Conservation (phyloP, 1,284 basidiomycete genomes). For the Ustilago cynodontis region DNA sequence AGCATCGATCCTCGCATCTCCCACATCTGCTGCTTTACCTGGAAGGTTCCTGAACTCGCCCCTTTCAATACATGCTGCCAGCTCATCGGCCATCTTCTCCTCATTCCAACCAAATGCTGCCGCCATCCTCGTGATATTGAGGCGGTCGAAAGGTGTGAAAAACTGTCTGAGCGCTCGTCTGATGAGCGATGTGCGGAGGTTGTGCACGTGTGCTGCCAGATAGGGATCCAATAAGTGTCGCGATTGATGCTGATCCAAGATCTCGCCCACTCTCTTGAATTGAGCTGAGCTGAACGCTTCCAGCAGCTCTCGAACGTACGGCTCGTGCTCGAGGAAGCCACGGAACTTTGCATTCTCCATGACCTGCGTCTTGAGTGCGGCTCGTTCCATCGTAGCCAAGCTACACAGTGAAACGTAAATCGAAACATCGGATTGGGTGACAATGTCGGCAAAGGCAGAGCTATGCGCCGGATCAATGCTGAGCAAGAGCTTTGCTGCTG, state of each 20-base stretch:
- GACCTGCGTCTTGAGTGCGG: constrained; percentile 77
- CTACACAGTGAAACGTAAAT: constrained; percentile 85
- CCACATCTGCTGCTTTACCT: constrained; percentile 81
- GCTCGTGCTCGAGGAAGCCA: constrained; percentile 84
- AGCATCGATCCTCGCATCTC: constrained; percentile 78
- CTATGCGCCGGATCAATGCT: constrained; percentile 73
- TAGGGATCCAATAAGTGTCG: constrained; percentile 82
- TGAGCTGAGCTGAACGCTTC: constrained; percentile 84
- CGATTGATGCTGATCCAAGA: constrained; percentile 77
- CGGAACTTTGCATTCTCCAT: constrained; percentile 80
- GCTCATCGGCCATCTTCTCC: constrained; percentile 77
- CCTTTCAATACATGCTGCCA: constrained; percentile 80
- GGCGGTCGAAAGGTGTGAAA: constrained; percentile 84
- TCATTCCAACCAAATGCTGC: constrained; percentile 83
- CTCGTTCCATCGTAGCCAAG: constrained; percentile 79
- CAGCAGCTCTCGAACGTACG: constrained; percentile 83
- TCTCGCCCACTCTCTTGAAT: constrained; percentile 82
- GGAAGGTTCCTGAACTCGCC: constrained; percentile 82
- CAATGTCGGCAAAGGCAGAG: constrained; percentile 73
- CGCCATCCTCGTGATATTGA: constrained; percentile 83
- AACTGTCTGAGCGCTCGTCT: constrained; percentile 73
- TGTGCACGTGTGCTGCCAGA: constrained; percentile 74
- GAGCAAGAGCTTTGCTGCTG: constrained; percentile 79
- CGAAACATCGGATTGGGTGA: constrained; percentile 82
- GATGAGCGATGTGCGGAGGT: constrained; percentile 69